These are phyloP conservation scores for Chondrostereum purpureum DNA, from an alignment of 1,284 basidiomycete genomes.

Conservation along the genomic window DNA sequence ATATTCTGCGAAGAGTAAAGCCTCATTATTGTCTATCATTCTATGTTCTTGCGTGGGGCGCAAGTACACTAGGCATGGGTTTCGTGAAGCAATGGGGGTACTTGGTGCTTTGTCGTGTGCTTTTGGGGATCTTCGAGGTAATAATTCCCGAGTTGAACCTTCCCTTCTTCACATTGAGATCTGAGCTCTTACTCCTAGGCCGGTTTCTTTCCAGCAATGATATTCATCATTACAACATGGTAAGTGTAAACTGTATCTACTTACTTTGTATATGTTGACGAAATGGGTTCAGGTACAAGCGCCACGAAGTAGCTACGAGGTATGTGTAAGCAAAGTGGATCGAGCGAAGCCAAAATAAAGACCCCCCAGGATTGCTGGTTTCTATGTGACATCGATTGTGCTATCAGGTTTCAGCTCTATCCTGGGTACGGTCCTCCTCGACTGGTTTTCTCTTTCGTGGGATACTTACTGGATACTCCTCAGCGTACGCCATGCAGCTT, in stretches of 20 bases:
- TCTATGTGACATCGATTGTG: constrained; percentile 32
- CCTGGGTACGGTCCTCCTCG: constrained; percentile 26
- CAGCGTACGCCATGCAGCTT: constrained; percentile 19
- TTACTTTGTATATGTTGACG: constrained; percentile 2
- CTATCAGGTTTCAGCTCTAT: constrained; percentile 34
- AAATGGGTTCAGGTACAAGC: constrained; percentile 28
- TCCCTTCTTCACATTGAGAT: constrained; percentile 33
- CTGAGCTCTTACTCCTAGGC: constrained; percentile 26
- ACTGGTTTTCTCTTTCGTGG: too few species aligned
- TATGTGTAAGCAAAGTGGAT: constrained; percentile 11
- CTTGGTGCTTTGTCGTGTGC: constrained; percentile 29
- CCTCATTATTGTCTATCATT: constrained; percentile 8
- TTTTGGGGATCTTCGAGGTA: constrained; percentile 33
- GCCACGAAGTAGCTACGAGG: constrained; percentile 40
- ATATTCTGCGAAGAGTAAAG: constrained; percentile 9
- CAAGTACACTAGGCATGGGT: constrained; percentile 27
- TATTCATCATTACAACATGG: constrained; percentile 37
- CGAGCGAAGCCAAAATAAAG: background rate
- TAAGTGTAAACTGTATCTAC: constrained; percentile 7
- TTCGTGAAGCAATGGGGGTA: constrained; percentile 32
- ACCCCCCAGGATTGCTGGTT: constrained; percentile 27
- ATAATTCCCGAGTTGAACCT: constrained; percentile 13
- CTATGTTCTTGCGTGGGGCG: constrained; percentile 12
- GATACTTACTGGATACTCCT: too few species aligned
- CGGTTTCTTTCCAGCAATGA: constrained; percentile 33